These are phyloP conservation scores for Calamus simplicifolius DNA, from an alignment of 176 grass and related monocot genomes.

Conservation along the genomic window DNA sequence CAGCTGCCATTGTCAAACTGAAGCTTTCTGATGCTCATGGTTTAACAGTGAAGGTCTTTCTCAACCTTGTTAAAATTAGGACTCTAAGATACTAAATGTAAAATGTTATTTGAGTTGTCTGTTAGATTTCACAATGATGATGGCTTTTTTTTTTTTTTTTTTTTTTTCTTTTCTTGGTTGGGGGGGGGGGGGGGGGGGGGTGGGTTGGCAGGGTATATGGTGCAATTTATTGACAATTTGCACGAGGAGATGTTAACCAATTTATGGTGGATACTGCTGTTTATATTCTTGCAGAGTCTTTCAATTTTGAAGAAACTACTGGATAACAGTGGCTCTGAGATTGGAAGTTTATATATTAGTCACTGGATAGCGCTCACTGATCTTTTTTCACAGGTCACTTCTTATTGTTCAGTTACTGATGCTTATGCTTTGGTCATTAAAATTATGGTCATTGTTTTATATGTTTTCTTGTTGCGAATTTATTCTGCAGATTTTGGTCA, in stretches of 20 bases:
- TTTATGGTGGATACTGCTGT: too few relatives aligned
- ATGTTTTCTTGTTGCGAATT: slow-evolving; percentile 3
- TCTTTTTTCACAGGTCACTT: slow-evolving; percentile 72
- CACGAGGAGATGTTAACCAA: too few relatives aligned
- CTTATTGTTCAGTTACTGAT: slow-evolving; percentile 7
- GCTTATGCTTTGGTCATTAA: neutral
- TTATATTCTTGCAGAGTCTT: slow-evolving; percentile 49
- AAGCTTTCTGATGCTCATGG: slow-evolving; percentile 59
- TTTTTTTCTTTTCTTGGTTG: too few relatives aligned
- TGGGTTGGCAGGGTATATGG: neutral
- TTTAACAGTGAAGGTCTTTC: slow-evolving; percentile 61
- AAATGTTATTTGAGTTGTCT: slow-evolving; percentile 9
- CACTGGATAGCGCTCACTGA: slow-evolving; percentile 56
- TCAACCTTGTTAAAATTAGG: neutral
- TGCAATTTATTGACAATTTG: neutral
- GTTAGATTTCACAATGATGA: neutral
- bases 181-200: too few relatives aligned
- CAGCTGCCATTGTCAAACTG: slow-evolving; percentile 50
- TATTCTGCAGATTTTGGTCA: slow-evolving; percentile 54
- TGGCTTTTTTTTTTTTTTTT: neutral
- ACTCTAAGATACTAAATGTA: neutral
- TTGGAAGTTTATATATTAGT: slow-evolving; percentile 45
- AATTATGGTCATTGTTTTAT: neutral
- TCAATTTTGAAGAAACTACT: slow-evolving; percentile 63
- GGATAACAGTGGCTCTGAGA: slow-evolving; percentile 41